Evolutionary conservation across 176 grass and related monocot species (phyloP), one percentile per base, ranked within the genome.

Genomic region (Carex littledalei): DNA sequence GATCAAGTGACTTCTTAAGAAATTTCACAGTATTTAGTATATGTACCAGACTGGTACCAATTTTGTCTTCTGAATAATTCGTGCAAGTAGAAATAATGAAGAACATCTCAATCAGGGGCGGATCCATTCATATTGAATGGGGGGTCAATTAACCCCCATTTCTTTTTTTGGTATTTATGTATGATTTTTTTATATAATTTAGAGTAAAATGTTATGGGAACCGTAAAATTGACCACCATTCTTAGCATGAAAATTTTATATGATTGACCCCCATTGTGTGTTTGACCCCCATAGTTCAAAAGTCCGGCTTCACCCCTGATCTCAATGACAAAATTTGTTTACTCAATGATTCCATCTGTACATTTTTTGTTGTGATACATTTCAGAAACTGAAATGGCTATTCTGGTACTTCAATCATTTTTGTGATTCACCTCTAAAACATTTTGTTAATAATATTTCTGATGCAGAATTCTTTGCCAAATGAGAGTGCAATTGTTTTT

Each of bases 401-500:
- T 18, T 59, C 1, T 59, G 56, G 63, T 14, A 65, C 11, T 66
- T 66, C 15, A 68, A 35, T 68, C 29, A 68, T 6, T 17, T 68
- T 37, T 7, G 12, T 68, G 65, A 68, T 17, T 68, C 12, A 68
- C 12, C 5, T 15, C 13, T 15, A 18, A 17, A 68, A 37, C 16
- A 37, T 68, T 68, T 76, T 69, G 0, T 20, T 52, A 41, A 37
- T 21, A 65, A 3, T 75, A 37, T 57, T 77, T n/a, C 57, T 10
- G 29, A 21, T 79, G 69, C 63, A 98, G 92, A 88, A 84, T 76
- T 76, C 52, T 75, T 88, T 98, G 82, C 87, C 86, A 11, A 77
- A 53, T 54, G 89, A 94, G 87, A 72, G 45, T n/a, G 78, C 67
- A 31, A 86, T 93, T 76, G 86, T 98, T 58, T 98, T 94, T 63